Evolutionary conservation across 306 rosid genomes (phyloP), one percentile per base, ranked within the genome.

Genomic region (Erythrophleum fordii): DNA sequence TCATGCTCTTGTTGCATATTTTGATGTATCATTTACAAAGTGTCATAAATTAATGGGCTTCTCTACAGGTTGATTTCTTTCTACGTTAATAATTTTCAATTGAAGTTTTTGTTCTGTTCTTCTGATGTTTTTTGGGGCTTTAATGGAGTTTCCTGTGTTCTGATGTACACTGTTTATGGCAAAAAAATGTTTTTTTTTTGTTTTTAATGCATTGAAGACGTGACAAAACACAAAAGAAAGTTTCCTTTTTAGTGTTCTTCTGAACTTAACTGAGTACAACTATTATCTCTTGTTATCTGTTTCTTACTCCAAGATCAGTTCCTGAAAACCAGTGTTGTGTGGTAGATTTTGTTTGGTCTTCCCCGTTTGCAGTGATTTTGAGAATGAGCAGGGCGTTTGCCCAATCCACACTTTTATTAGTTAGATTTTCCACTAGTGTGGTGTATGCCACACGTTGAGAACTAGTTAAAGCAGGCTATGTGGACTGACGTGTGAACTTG

Each of bases 1-100:
- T 60, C 99, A 95, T 58, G 99, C 99, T 25, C 93, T 95, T 73
- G 99, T 96, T 60, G 98, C 99, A 65, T 92, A 96, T 87, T 96
- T 96, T 71, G 99, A 96, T 68, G 99, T 96, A 34, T 82, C 98
- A 35, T 96, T 96, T 67, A 93, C 98, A 8, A 89, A 81, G 84
- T 96, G 99, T 82, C 99, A 96, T 73, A 96, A 96, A 83, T 79
- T 93, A 81, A 94, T 85, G 83, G 98, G 99, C 81, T 96, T 96
- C 91, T 93, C 99, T 17, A 96, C 99, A 82, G 98, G 99, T 95
- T 77, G 29, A 14, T 80, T 71, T 77, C 83, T 59, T 12, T 41
- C 75, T 67, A 73, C 82, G 62, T 73, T 82, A 29, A n/a, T 58
- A 20, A 16, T 67, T 53, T 73, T 49, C n/a, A n/a, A 46, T n/a